Conservation (phyloP, 768 basidiomycete genomes). For the Daedalea quercina region DNA sequence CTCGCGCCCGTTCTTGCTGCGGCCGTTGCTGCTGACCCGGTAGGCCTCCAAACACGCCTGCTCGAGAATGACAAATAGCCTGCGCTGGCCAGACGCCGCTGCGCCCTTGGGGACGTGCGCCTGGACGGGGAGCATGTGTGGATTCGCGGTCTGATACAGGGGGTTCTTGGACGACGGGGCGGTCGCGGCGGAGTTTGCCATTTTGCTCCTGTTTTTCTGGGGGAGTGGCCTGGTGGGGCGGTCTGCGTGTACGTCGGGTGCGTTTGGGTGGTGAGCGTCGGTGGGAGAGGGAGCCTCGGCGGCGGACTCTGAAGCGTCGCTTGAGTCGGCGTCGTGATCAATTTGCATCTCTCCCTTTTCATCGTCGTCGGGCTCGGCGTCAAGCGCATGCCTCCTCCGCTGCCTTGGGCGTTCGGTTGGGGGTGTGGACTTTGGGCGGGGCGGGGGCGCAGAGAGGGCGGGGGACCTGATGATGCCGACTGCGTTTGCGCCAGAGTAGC, state of each 20-base stretch:
- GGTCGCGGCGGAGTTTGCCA: constrained; percentile 21
- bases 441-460: constrained; percentile 40
- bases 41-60: constrained; percentile 97
- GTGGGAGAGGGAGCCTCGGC: constrained; percentile 10
- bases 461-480: constrained; percentile 17
- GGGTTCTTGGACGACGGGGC: constrained; percentile 32
- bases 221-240: constrained; percentile 62
- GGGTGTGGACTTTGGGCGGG: constrained; percentile 71
- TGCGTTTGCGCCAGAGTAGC: constrained; percentile 37
- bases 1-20: constrained; percentile 46
- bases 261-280: constrained; percentile 5
- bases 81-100: constrained; percentile 44
- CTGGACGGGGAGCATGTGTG: constrained; percentile 76
- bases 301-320: constrained; percentile 10
- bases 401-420: constrained; percentile 40
- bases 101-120: constrained; percentile 62
- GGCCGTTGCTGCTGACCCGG: constrained; percentile 59
- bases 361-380: constrained; percentile 19
- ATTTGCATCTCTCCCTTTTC: constrained; percentile 22
- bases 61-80: constrained; percentile 86
- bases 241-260: constrained; percentile 21
- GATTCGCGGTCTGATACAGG: constrained; percentile 51
- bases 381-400: constrained; percentile 23
- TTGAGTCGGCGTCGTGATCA: constrained; percentile 17
- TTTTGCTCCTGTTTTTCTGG: constrained; percentile 48